These are phyloP conservation scores for Yamadazyma sp. DNA, from an alignment of 805 yeast species.

Conservation along the genomic window DNA sequence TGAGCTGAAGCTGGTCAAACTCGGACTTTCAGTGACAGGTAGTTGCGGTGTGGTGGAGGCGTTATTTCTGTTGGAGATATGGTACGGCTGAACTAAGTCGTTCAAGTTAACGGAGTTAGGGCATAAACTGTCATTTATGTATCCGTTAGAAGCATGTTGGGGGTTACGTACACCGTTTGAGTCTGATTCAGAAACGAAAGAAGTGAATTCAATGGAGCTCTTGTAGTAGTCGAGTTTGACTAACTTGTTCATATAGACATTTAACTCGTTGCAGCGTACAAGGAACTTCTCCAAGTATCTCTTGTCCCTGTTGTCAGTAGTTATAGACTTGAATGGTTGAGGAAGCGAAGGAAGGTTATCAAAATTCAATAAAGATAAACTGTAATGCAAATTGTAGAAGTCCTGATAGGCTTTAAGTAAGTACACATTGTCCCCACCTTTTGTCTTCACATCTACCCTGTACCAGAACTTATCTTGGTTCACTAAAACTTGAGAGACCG, in stretches of 20 bases:
- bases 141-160: slow-evolving; percentile 16
- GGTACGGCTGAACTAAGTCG: slow-evolving; percentile 12
- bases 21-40: slow-evolving; percentile 18
- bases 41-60: slow-evolving; percentile 27
- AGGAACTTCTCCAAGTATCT: slow-evolving; percentile 19
- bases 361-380: slow-evolving; percentile 13
- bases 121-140: slow-evolving; percentile 20
- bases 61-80: slow-evolving; percentile 11
- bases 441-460: slow-evolving; percentile 26
- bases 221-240: slow-evolving; percentile 24
- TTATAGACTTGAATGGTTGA: slow-evolving; percentile 21
- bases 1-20: slow-evolving; percentile 27
- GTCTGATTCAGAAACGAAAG: slow-evolving; percentile 20
- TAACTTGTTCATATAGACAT: slow-evolving; percentile 25
- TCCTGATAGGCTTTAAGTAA: slow-evolving; percentile 37
- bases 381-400: slow-evolving; percentile 33
- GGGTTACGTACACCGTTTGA: slow-evolving; percentile 13
- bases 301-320: slow-evolving; percentile 13
- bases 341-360: slow-evolving; percentile 31
- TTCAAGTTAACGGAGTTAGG: slow-evolving; percentile 22
- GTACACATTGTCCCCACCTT: slow-evolving; percentile 20
- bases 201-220: slow-evolving; percentile 23
- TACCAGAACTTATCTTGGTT: slow-evolving; percentile 31
- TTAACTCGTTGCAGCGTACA: slow-evolving; percentile 24
- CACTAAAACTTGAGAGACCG: slow-evolving; percentile 29